phyloP scores from a whole-genome alignment of 176 grass and related monocot genomes.

The Typha latifolia region DNA sequence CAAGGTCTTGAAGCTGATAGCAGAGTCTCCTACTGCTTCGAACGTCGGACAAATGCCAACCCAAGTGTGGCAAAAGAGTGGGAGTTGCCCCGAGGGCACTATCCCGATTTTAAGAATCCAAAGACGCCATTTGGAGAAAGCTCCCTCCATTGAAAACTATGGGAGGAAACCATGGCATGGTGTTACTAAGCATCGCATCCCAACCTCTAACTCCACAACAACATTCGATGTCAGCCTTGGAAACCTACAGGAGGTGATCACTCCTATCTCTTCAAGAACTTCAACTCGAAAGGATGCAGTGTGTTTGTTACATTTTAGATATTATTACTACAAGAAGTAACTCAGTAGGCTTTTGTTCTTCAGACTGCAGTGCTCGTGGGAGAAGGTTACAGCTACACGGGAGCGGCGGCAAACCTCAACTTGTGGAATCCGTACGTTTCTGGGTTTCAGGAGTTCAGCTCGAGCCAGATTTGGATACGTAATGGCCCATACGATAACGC shows the following conservation, averaged over 20 bases:
- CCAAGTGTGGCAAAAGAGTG: constrained; percentile 16
- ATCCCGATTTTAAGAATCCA: constrained; percentile 18
- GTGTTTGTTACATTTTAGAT: not conserved
- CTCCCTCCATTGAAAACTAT: constrained; percentile 20
- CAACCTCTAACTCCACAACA: not conserved
- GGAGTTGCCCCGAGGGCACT: constrained; percentile 18
- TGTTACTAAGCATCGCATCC: not conserved
- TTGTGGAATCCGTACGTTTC: not conserved
- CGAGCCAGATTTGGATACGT: not conserved
- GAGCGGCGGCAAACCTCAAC: not conserved
- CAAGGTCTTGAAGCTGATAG: constrained; percentile 1
- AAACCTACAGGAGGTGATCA: not conserved
- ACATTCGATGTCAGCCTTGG: not conserved
- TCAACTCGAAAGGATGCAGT: not conserved
- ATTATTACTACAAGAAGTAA: no score
- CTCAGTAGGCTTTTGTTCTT: not conserved
- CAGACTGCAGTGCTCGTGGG: not conserved
- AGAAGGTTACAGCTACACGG: not conserved
- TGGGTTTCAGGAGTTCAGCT: not conserved
- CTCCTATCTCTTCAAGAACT: not conserved
- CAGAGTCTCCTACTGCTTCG: not conserved
- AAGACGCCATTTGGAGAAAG: constrained; percentile 9
- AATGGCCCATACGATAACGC: not conserved
- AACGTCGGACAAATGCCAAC: not conserved
- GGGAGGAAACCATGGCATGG: constrained; percentile 25